Evolutionary conservation across 2,329 filamentous ascomycete species (phyloP), one percentile per base, ranked within the genome.

Genomic region (Pyricularia sp.): DNA sequence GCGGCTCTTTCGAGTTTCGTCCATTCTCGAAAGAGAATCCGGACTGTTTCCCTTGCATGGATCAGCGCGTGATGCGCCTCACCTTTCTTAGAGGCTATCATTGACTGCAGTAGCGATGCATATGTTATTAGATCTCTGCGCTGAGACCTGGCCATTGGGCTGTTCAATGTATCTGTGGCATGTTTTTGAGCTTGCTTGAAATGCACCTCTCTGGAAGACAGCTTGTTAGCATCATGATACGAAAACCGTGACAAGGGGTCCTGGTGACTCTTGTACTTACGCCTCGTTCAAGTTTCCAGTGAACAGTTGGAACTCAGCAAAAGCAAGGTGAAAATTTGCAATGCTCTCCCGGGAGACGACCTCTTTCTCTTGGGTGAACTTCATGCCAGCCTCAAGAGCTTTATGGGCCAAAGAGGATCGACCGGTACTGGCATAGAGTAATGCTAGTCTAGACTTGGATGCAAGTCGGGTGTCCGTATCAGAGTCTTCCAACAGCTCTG

Each of bases 261-360:
- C 17, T 30, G 14, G 59, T 28, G 59, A 14, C 14, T 14, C 17
- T 28, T 28, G n/a, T 42, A 79, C 78, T 74, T 75, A 82, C 76
- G 86, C 90, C 78, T 90, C 88, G 11, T 88, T 84, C 20, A 86
- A 79, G 66, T 88, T 87, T 11, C 90, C 90, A 14, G 89, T 85
- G 1, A 86, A 85, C 23, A 94, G 81, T 31, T 90, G 82, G 76
- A 93, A 93, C 76, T 97, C 92, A 0, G 91, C 89, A 70, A 89
- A 88, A 0, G 88, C 87, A 7, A 97, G 79, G 72, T 93, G 86
- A 76, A 90, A 90, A 20, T 78, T 78, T 11, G 82, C 82, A 25
- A 82, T 72, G 6, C 81, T 77, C 23, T 83, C 80, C 14, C 76
- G 76, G 2, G 81, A 78, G 3, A 78, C 66, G 4, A 76, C 70